phyloP scores from a whole-genome alignment of 2,329 filamentous ascomycete genomes.

The Dactylella cylindrospora region DNA sequence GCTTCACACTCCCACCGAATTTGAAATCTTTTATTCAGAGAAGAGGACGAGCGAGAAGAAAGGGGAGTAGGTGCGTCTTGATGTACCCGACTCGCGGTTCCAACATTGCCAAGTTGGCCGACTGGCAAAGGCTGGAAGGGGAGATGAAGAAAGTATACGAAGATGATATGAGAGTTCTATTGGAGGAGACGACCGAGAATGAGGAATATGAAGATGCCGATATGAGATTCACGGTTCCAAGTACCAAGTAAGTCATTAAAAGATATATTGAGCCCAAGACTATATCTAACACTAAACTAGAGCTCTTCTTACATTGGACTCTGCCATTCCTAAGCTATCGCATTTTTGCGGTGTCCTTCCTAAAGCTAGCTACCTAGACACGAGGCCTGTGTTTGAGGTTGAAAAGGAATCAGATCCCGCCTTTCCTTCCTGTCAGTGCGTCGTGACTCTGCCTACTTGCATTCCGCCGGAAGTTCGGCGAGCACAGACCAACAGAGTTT shows the following conservation, averaged over 20 bases:
- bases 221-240: slow-evolving; percentile 52
- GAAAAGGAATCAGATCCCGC: slow-evolving; percentile 52
- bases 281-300: slow-evolving; percentile 54
- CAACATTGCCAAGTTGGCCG: slow-evolving; percentile 61
- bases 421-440: no score
- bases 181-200: no score
- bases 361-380: slow-evolving; percentile 63
- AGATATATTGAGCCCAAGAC: slow-evolving; percentile 52
- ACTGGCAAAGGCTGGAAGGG: slow-evolving; percentile 68
- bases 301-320: slow-evolving; percentile 70
- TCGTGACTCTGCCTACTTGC: slow-evolving; percentile 69
- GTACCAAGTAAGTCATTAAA: slow-evolving; percentile 53
- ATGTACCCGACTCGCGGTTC: slow-evolving; percentile 55
- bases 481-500: slow-evolving; percentile 59
- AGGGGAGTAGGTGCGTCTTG: slow-evolving; percentile 60
- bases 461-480: slow-evolving; percentile 65
- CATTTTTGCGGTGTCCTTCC: slow-evolving; percentile 74
- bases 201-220: slow-evolving; percentile 49
- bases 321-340: slow-evolving; percentile 72
- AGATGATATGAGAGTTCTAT: slow-evolving; percentile 58
- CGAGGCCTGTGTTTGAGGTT: slow-evolving; percentile 65
- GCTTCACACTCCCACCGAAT: slow-evolving; percentile 64
- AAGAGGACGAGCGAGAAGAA: slow-evolving; percentile 63
- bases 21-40: slow-evolving; percentile 67
- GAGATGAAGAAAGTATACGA: slow-evolving; percentile 72